phyloP scores from a whole-genome alignment of 352 stramenopile genomes.

The Aphanomyces cochlioides region DNA sequence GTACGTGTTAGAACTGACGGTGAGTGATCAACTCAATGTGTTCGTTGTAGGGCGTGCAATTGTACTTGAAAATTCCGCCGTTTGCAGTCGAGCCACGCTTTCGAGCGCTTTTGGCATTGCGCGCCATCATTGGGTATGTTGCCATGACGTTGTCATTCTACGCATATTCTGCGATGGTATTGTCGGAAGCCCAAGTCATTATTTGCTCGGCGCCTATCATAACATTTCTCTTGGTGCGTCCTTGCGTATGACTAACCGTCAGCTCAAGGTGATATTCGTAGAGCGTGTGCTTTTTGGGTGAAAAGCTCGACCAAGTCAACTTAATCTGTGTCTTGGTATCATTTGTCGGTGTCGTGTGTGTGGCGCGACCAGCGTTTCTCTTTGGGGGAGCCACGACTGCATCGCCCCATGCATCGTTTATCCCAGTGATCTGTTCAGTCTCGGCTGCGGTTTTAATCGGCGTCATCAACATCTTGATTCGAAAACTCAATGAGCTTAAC shows the following conservation, averaged over 20 bases:
- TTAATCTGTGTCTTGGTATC: constrained; percentile 45
- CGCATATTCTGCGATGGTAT: constrained; percentile 66
- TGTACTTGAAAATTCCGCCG: constrained; percentile 14
- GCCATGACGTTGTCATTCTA: constrained; percentile 67
- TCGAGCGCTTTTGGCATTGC: constrained; percentile 50
- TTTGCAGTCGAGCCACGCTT: not conserved
- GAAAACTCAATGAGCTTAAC: constrained; percentile 51
- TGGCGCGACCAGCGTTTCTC: constrained; percentile 48
- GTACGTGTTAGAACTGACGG: constrained; percentile 23
- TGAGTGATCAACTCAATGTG: too few species aligned
- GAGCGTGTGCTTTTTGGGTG: constrained; percentile 45
- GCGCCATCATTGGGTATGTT: constrained; percentile 49
- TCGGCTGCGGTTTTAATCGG: constrained; percentile 48
- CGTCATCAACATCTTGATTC: constrained; percentile 50
- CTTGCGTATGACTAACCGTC: not conserved
- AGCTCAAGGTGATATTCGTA: constrained; percentile 25
- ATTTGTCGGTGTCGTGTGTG: constrained; percentile 54
- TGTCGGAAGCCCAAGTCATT: constrained; percentile 62
- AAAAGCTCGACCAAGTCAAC: constrained; percentile 48
- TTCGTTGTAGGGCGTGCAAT: constrained; percentile 12
- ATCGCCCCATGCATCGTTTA: constrained; percentile 28
- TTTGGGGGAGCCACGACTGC: constrained; percentile 31
- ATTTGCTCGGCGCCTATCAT: constrained; percentile 65
- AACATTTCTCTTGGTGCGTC: constrained; percentile 59
- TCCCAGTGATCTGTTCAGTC: constrained; percentile 43